A percentile compares a stretch with the other conserved stretches of the same genome.
These are phyloP conservation scores for Curvularia hawaiiensis DNA, from an alignment of 2,329 filamentous ascomycete species.

Conservation along the genomic window DNA sequence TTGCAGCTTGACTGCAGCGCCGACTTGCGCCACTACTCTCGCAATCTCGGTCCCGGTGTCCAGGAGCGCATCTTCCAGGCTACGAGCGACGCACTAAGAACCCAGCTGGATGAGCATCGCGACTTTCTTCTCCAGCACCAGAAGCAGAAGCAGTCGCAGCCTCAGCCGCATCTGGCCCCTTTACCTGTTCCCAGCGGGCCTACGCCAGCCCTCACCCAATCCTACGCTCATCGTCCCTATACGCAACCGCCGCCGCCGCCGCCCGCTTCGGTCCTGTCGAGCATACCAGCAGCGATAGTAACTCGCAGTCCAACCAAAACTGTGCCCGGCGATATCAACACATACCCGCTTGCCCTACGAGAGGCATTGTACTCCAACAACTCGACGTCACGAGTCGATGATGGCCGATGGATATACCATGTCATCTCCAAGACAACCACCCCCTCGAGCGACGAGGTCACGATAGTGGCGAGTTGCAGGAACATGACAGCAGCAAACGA, in stretches of 20 bases:
- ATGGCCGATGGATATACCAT: slow-evolving; percentile 7
- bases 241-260: slow-evolving; percentile 15
- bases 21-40: slow-evolving; percentile 27
- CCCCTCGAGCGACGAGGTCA: slow-evolving; percentile 4
- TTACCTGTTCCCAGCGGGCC: slow-evolving; percentile 13
- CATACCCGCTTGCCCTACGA: slow-evolving; percentile 19
- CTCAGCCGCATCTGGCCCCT: slow-evolving; percentile 17
- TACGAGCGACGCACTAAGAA: slow-evolving; percentile 26
- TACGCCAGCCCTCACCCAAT: background rate
- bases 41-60: slow-evolving; percentile 30
- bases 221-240: background rate
- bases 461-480: background rate
- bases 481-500: slow-evolving; percentile 11
- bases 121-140: slow-evolving; percentile 23
- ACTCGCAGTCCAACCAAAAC: slow-evolving; percentile 5
- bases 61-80: slow-evolving; percentile 27
- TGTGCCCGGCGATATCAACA: slow-evolving; percentile 13
- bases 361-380: slow-evolving; percentile 17
- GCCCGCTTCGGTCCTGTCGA: slow-evolving; percentile 14
- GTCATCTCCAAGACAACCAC: slow-evolving; percentile 2
- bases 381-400: slow-evolving; percentile 1
- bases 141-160: slow-evolving; percentile 8
- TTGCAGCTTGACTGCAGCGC: slow-evolving; percentile 31
- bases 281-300: slow-evolving; percentile 10
- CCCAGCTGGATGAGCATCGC: slow-evolving; percentile 29